Conservation (phyloP, 2,329 filamentous ascomycete genomes). For the Venturia oleaginea region DNA sequence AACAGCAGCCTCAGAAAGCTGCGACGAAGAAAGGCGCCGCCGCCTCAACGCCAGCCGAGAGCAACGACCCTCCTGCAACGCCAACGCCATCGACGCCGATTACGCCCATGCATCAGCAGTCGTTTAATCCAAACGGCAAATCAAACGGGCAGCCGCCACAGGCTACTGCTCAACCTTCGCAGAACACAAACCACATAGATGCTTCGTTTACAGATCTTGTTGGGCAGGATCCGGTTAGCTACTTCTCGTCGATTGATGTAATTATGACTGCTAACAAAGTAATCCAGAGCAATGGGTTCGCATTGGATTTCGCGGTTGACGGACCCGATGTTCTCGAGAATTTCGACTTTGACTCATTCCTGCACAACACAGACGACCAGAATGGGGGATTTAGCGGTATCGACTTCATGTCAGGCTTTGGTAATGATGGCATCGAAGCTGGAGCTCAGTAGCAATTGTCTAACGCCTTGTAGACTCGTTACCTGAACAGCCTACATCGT, state of each 20-base stretch:
- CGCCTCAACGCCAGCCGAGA: constrained; percentile 32
- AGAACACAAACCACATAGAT: constrained; percentile 15
- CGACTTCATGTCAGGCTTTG: constrained; percentile 10
- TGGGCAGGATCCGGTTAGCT: constrained; percentile 16
- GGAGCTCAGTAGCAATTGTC: constrained; percentile 14
- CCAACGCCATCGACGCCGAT: constrained; percentile 41
- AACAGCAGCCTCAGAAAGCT: constrained; percentile 31
- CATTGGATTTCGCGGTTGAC: constrained; percentile 37
- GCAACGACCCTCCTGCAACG: constrained; percentile 37
- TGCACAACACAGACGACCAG: constrained; percentile 46
- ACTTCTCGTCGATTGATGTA: constrained; percentile 21
- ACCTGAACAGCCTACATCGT: neutral
- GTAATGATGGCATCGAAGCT: constrained; percentile 23
- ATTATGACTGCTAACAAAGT: constrained; percentile 24
- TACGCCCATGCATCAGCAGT: constrained; percentile 34
- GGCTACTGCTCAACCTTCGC: neutral
- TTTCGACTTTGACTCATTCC: constrained; percentile 61
- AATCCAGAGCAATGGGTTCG: constrained; percentile 18
- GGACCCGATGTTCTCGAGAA: constrained; percentile 56
- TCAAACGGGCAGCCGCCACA: constrained; percentile 2
- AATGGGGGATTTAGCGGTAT: constrained; percentile 7
- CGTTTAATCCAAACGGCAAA: constrained; percentile 11
- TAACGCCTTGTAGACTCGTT: constrained; percentile 3
- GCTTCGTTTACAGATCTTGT: constrained; percentile 23
- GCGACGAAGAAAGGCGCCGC: constrained; percentile 31